These are phyloP conservation scores for Pythium biforme DNA, from an alignment of 352 stramenopile genomes.

Conservation along the genomic window DNA sequence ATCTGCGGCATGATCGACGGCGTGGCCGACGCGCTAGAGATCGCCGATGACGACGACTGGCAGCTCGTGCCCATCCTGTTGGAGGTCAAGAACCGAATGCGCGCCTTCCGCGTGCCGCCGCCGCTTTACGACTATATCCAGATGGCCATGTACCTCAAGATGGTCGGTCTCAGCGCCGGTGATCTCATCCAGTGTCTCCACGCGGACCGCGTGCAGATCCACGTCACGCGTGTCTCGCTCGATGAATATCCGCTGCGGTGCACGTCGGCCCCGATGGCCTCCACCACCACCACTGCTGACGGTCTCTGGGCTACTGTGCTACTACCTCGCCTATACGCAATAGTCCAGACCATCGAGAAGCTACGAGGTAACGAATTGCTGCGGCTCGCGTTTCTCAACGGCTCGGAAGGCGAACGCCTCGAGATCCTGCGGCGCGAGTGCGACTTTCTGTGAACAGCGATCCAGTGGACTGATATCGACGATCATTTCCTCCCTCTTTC, in stretches of 20 bases:
- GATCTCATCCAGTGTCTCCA: slow-evolving; percentile 77
- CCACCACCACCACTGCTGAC: not conserved
- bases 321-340: slow-evolving; percentile 60
- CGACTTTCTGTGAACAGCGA: slow-evolving; percentile 44
- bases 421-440: slow-evolving; percentile 50
- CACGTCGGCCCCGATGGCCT: not conserved
- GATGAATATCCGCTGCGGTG: slow-evolving; percentile 35
- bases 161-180: slow-evolving; percentile 54
- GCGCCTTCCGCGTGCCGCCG: slow-evolving; percentile 50
- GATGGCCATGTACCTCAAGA: slow-evolving; percentile 83
- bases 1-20: slow-evolving; percentile 86
- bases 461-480: not conserved
- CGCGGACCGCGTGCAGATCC: slow-evolving; percentile 40
- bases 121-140: slow-evolving; percentile 78
- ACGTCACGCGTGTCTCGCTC: slow-evolving; percentile 54
- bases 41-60: slow-evolving; percentile 61
- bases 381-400: slow-evolving; percentile 65
- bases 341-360: slow-evolving; percentile 44
- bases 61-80: slow-evolving; percentile 57
- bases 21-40: slow-evolving; percentile 53
- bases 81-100: slow-evolving; percentile 79
- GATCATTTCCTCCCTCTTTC: not conserved
- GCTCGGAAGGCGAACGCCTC: slow-evolving; percentile 38
- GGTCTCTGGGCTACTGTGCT: slow-evolving; percentile 63
- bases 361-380: slow-evolving; percentile 51